Percentiles rank a stretch among this genome's conserved stretches.
Conservation (phyloP, 192 early-diverging fungal species). For the Backusella tarrabulga region DNA sequence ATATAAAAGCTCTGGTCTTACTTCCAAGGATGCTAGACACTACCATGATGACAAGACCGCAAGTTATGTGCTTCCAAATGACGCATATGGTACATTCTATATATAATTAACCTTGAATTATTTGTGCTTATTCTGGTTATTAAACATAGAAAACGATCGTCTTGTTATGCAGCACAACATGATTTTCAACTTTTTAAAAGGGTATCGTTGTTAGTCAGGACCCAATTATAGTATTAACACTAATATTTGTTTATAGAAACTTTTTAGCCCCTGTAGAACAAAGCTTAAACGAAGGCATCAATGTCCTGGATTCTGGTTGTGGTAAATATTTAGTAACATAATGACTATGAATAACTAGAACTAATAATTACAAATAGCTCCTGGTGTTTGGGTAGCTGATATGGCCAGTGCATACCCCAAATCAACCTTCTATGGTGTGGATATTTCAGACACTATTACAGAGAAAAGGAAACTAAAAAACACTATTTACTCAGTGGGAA, state of each 20-base stretch:
- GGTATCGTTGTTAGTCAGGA: background rate
- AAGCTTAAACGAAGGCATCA: constrained; percentile 15
- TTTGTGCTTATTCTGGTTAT: background rate
- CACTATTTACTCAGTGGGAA: constrained; percentile 5
- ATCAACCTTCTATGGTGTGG: constrained; percentile 46
- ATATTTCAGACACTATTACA: constrained; percentile 40
- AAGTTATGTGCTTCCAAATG: constrained; percentile 47
- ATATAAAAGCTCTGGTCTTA: background rate
- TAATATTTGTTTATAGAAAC: constrained; percentile 13
- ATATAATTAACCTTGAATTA: no score
- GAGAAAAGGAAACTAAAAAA: constrained; percentile 17
- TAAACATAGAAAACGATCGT: constrained; percentile 8
- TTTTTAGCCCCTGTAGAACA: constrained; percentile 19
- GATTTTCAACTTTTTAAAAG: background rate
- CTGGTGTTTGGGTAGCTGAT: constrained; percentile 38
- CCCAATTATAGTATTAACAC: background rate
- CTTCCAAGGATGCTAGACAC: constrained; percentile 18
- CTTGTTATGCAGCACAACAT: background rate
- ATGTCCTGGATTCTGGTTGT: constrained; percentile 30
- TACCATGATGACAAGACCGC: constrained; percentile 37
- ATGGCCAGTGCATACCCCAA: constrained; percentile 48
- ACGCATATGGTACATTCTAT: constrained; percentile 34
- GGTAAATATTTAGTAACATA: background rate
- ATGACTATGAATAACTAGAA: no score
- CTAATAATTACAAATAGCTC: background rate